Evolutionary conservation across 768 basidiomycete genomes (phyloP), one percentile per base, ranked within the genome.

Genomic region (Leccinum pellstonianum): DNA sequence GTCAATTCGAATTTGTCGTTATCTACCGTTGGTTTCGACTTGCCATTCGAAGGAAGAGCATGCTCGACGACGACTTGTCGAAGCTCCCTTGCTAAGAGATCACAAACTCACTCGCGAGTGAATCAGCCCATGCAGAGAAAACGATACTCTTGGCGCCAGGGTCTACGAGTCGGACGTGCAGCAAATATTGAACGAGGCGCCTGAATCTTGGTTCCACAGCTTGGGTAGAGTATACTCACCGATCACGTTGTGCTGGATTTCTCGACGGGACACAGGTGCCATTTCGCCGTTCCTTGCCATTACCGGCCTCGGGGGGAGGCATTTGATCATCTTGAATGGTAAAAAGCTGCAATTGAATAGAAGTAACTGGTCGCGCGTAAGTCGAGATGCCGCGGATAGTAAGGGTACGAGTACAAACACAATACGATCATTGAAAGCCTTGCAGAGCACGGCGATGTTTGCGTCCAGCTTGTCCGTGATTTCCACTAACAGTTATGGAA

Each of bases 71-170:
- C 81, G 69, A 95, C 91, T 93, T 55, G 21, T 55, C 46, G 55
- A 56, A 33, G 37, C 5, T 43, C 49, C 17, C 59, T 21, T 7
- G 47, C 60, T 19, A 17, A 38, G 17, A 31, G n/a, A 23, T 35
- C 25, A 41, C 11, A 53, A 46, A 74, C 86, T 62, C 64, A 91
- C 92, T 93, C 50, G 84, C 81, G 48, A 95, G 73, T 2, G 90
- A 93, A 76, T 94, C 93, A 3, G 86, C 86, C 91, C 93, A 95
- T 6, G 93, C 92, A 11, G 92, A 95, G 68, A 95, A 95, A 43
- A 95, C 86, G 52, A 92, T 91, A 65, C 87, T 89, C 76, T 93
- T 92, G 37, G 88, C 79, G 6, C 86, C 88, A 10, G 87, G 81
- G 55, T 95, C 91, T 9, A 77, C 74, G 27, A 77, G 66, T 64